phyloP scores from a whole-genome alignment of 768 basidiomycete species.

The Tulasnella calospora region DNA sequence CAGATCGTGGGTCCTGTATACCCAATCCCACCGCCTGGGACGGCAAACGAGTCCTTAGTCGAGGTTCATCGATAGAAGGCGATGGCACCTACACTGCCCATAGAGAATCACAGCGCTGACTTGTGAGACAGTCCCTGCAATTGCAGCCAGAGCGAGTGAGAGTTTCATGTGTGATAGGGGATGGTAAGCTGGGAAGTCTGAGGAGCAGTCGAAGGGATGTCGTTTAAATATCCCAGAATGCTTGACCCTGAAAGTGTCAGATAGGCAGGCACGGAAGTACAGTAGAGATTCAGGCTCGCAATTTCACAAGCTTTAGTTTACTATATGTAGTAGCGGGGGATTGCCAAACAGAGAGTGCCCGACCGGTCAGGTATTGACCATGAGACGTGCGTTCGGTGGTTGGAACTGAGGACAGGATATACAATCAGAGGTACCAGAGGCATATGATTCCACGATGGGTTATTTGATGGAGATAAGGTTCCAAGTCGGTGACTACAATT shows the following conservation, averaged over 20 bases:
- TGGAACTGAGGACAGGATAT: too few species aligned
- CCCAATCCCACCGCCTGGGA: neutral
- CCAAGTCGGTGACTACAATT: too few species aligned
- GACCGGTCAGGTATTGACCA: too few species aligned
- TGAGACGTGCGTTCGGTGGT: too few species aligned
- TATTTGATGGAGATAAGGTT: too few species aligned
- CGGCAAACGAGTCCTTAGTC: neutral
- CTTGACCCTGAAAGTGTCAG: neutral
- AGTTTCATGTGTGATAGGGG: neutral
- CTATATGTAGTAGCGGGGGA: too few species aligned
- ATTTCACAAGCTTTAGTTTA: too few species aligned
- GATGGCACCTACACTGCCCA: neutral
- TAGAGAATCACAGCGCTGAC: neutral
- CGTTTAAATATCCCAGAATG: neutral
- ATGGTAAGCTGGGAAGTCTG: neutral
- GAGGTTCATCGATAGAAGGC: neutral
- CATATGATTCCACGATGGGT: too few species aligned
- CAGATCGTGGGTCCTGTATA: too few species aligned
- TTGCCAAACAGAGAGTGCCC: too few species aligned
- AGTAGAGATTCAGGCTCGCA: too few species aligned
- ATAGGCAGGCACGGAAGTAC: neutral
- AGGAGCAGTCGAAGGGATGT: neutral
- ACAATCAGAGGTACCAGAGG: too few species aligned
- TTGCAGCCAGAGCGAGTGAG: neutral
- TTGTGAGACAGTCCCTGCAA: neutral